phyloP scores from a whole-genome alignment of 768 basidiomycete genomes.

The Suillus paluster region DNA sequence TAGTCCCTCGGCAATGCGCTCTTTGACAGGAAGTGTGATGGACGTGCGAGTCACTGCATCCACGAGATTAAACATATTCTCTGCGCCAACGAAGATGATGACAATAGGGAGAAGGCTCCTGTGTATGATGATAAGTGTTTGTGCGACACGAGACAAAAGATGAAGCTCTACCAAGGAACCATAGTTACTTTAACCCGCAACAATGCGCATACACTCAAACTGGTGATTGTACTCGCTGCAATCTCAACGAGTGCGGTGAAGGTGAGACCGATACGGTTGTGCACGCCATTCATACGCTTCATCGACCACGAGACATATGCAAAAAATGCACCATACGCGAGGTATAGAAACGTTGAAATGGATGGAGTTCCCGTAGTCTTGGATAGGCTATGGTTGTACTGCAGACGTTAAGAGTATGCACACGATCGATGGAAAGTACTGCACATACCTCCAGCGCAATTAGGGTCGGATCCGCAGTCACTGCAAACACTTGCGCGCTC shows the following conservation, averaged over 20 bases:
- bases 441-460: constrained; percentile 48
- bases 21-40: constrained; percentile 86
- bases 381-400: constrained; percentile 60
- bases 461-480: constrained; percentile 47
- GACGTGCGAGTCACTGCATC: constrained; percentile 86
- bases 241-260: constrained; percentile 95
- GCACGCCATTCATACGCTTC: constrained; percentile 79
- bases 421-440: constrained; percentile 22
- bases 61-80: constrained; percentile 96
- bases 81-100: constrained; percentile 93
- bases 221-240: constrained; percentile 90
- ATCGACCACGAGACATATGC: constrained; percentile 78
- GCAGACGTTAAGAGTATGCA: constrained; percentile 17
- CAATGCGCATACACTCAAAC: constrained; percentile 89
- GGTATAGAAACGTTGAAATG: constrained; percentile 71
- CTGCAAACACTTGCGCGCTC: constrained; percentile 40
- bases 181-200: constrained; percentile 88
- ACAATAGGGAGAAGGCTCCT: constrained; percentile 93
- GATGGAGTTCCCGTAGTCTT: constrained; percentile 54
- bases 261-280: constrained; percentile 88
- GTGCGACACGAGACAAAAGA: constrained; percentile 5
- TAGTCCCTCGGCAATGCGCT: constrained; percentile 91
- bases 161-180: constrained; percentile 75
- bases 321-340: constrained; percentile 78
- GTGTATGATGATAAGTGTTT: constrained; percentile 19